phyloP scores from a whole-genome alignment of 305 asterid genomes.

The Nicotiana rustica region DNA sequence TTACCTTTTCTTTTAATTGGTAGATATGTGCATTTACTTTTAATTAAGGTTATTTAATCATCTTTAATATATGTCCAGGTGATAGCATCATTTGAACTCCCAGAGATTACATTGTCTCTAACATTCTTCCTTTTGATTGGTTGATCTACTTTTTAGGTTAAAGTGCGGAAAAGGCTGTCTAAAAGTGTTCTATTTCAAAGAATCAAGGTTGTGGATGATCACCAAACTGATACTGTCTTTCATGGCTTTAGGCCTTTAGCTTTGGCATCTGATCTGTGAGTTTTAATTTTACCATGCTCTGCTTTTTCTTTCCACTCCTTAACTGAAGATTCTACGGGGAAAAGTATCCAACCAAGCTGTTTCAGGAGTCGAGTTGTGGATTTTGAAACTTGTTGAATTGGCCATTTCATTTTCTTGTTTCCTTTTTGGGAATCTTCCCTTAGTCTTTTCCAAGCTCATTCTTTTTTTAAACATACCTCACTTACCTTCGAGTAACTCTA shows the following conservation, averaged over 20 bases:
- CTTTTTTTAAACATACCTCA: neutral
- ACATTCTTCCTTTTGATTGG: constrained; percentile 8
- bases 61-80: neutral
- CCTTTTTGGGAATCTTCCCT: neutral
- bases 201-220: constrained; percentile 69
- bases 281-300: constrained; percentile 5
- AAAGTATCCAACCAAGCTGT: constrained; percentile 18
- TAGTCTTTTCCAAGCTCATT: neutral
- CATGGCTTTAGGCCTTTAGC: constrained; percentile 81
- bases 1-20: neutral
- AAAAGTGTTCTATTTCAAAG: constrained; percentile 73
- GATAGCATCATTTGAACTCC: neutral
- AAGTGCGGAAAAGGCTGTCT: constrained; percentile 54
- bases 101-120: constrained; percentile 10
- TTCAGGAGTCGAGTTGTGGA: neutral
- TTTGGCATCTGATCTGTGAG: constrained; percentile 42
- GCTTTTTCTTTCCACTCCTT: neutral
- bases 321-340: constrained; percentile 19
- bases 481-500: neutral
- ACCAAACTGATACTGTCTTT: constrained; percentile 65
- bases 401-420: neutral
- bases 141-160: constrained; percentile 31
- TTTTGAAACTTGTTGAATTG: neutral
- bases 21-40: neutral
- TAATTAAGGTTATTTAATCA: neutral